Percentiles rank a stretch among this genome's conserved stretches.
Conservation (phyloP, 1,139 yeast species). For the Blastobotrys capitulatus region DNA sequence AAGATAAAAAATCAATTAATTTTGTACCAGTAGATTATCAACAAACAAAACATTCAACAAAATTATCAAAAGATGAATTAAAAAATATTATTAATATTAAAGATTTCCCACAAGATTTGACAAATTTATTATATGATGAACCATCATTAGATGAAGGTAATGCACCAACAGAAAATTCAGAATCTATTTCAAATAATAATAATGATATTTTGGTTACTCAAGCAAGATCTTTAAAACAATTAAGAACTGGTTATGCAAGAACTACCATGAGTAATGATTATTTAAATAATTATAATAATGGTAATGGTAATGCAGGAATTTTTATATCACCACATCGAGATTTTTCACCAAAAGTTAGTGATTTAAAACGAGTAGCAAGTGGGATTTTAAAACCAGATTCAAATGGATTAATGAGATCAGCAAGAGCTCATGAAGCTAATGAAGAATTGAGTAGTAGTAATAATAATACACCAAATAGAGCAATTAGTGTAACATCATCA, state of each 20-base stretch:
- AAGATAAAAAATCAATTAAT: constrained; percentile 1
- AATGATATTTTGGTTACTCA: constrained; percentile 11
- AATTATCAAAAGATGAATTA: constrained; percentile 12
- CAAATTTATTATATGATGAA: constrained; percentile 11
- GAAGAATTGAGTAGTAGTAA: not conserved
- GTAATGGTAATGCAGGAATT: constrained; percentile 4
- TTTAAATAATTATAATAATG: not conserved
- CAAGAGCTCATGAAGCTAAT: not conserved
- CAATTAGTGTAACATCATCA: not conserved
- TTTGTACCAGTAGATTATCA: constrained; percentile 6
- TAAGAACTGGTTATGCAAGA: constrained; percentile 13
- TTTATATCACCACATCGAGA: constrained; percentile 4
- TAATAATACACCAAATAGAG: not conserved
- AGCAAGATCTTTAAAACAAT: constrained; percentile 22
- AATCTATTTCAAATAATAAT: not conserved
- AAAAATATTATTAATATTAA: constrained; percentile 7
- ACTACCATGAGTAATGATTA: constrained; percentile 12
- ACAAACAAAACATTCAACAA: constrained; percentile 6
- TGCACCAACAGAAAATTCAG: constrained; percentile 7
- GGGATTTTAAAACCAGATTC: constrained; percentile 17
- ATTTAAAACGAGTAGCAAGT: constrained; percentile 24
- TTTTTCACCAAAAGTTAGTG: constrained; percentile 22
- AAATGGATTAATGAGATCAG: constrained; percentile 10
- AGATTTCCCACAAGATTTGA: constrained; percentile 12
- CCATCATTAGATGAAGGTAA: constrained; percentile 5